A percentile compares a stretch with the other conserved stretches of the same genome.
These are phyloP conservation scores for Candida nemodendra DNA, from an alignment of 805 yeast genomes.

Conservation along the genomic window DNA sequence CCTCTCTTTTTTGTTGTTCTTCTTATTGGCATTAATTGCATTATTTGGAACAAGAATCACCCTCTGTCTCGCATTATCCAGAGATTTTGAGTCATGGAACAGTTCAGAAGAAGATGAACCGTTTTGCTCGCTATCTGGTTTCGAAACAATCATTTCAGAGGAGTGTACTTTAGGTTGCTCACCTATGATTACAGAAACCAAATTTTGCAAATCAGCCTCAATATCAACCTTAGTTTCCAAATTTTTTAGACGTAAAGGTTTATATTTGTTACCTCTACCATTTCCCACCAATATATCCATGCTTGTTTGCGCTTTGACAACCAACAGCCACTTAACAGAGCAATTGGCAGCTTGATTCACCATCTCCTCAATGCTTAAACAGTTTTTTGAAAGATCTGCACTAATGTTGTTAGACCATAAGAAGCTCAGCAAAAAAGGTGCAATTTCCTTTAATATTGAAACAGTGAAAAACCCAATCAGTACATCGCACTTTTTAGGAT, in stretches of 20 bases:
- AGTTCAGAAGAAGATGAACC: not conserved
- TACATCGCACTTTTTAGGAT: conserved; percentile 73
- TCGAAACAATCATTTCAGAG: conserved; percentile 3
- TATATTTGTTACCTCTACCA: conserved; percentile 51
- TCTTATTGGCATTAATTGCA: conserved; percentile 75
- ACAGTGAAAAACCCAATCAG: conserved; percentile 69
- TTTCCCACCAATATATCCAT: conserved; percentile 21
- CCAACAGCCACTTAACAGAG: conserved; percentile 74
- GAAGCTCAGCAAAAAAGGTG: conserved; percentile 58
- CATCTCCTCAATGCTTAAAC: conserved; percentile 59
- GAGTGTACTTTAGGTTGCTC: conserved; percentile 14
- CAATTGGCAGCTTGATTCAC: conserved; percentile 60
- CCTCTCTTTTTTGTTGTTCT: conserved; percentile 70
- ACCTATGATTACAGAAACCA: conserved; percentile 43
- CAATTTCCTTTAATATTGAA: conserved; percentile 53
- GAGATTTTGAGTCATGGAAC: conserved; percentile 6
- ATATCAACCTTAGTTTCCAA: conserved; percentile 57
- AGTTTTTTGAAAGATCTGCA: conserved; percentile 61
- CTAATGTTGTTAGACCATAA: conserved; percentile 80
- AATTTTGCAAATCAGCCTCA: conserved; percentile 72
- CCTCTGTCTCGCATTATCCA: conserved; percentile 42
- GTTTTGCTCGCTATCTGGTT: not conserved
- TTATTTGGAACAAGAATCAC: conserved; percentile 72
- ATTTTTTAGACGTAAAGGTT: conserved; percentile 74
- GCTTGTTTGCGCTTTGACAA: conserved; percentile 64